Evolutionary conservation across 768 basidiomycete species (phyloP).

Genomic region (Mycena haematopus): DNA sequence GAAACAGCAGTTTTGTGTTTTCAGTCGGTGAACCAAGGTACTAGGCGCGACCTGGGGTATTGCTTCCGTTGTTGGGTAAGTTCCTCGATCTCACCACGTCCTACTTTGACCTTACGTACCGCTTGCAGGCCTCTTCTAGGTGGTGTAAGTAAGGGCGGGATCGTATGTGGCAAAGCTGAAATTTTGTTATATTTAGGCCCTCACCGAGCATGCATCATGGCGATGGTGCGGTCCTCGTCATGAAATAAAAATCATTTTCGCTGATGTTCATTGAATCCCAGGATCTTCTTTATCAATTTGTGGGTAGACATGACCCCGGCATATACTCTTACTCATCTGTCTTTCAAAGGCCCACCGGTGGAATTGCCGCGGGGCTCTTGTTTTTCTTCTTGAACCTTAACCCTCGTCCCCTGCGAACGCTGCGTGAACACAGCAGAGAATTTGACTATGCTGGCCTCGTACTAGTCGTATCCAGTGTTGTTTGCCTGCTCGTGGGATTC

Average conservation of each 20-base stretch:
- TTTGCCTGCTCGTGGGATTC: constrained; percentile 75
- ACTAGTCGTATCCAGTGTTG: constrained; percentile 68
- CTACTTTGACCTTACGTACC: constrained; percentile 55
- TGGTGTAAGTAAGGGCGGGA: constrained; percentile 57
- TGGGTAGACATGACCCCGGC: constrained; percentile 36
- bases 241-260: constrained; percentile 7
- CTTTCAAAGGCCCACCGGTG: constrained; percentile 71
- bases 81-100: not conserved
- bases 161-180: not conserved
- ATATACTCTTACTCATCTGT: not conserved
- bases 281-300: constrained; percentile 84
- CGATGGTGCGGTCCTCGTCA: constrained; percentile 60
- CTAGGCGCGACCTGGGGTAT: constrained; percentile 76
- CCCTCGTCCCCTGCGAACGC: constrained; percentile 64
- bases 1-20: not conserved
- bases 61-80: constrained; percentile 45
- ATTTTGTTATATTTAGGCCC: constrained; percentile 47
- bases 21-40: not conserved
- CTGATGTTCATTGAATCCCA: constrained; percentile 28
- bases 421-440: constrained; percentile 63
- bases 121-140: constrained; percentile 80
- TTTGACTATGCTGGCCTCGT: constrained; percentile 77
- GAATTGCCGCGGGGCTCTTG: constrained; percentile 62
- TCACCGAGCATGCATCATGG: constrained; percentile 81
- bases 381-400: constrained; percentile 84